phyloP scores from a whole-genome alignment of 2,329 filamentous ascomycete species.

The Neurospora sp. region DNA sequence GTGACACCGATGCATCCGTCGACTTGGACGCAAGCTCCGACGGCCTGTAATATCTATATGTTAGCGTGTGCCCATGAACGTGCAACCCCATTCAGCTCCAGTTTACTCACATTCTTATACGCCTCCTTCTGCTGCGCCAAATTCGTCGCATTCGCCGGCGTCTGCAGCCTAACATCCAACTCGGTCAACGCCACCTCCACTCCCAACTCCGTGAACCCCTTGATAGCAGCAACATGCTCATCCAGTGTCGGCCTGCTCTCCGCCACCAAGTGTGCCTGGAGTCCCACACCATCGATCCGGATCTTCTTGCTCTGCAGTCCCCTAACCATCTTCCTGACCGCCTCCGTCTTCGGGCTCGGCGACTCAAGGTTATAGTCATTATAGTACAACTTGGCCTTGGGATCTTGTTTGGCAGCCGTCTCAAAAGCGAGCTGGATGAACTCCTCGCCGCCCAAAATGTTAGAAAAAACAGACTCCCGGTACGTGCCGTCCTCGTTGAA shows the following conservation, averaged over 20 bases:
- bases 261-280: constrained; percentile 50
- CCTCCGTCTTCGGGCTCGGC: constrained; percentile 32
- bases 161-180: constrained; percentile 40
- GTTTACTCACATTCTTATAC: constrained; percentile 26
- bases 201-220: constrained; percentile 37
- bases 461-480: constrained; percentile 38
- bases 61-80: no score
- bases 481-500: constrained; percentile 45
- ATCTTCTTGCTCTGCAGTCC: not conserved
- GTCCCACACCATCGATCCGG: constrained; percentile 44
- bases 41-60: constrained; percentile 10
- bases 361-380: constrained; percentile 47
- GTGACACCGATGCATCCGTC: constrained; percentile 32
- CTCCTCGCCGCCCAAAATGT: constrained; percentile 35
- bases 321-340: constrained; percentile 21
- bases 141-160: constrained; percentile 30
- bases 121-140: constrained; percentile 35
- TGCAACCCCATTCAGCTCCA: no score
- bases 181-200: constrained; percentile 52
- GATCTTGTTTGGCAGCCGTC: constrained; percentile 37
- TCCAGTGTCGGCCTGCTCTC: constrained; percentile 36
- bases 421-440: constrained; percentile 47
- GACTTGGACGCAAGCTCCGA: constrained; percentile 25
- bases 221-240: constrained; percentile 35
- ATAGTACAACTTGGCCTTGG: constrained; percentile 46